phyloP scores from a whole-genome alignment of 352 stramenopile species.

The Phytophthora hybrid region DNA sequence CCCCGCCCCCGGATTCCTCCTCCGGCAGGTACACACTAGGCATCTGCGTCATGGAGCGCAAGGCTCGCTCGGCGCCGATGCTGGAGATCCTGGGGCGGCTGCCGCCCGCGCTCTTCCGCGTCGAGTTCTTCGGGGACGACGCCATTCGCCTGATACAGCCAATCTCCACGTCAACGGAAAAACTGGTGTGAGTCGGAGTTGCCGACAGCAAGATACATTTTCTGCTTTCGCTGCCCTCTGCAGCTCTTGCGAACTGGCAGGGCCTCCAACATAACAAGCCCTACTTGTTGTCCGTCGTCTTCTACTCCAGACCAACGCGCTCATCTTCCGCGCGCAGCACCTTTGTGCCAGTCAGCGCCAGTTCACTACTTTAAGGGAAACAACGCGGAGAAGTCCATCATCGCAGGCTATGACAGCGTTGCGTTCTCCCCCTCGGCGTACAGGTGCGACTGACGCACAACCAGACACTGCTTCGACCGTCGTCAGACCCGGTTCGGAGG shows the following conservation, averaged over 20 bases:
- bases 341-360: conserved; percentile 85
- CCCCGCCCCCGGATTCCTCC: conserved; percentile 33
- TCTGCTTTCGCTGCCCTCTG: too few relatives aligned
- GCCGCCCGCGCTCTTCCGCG: conserved; percentile 90
- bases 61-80: conserved; percentile 96
- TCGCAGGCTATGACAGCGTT: conserved; percentile 76
- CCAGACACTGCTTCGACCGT: conserved; percentile 81
- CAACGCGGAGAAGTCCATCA: conserved; percentile 74
- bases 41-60: conserved; percentile 99
- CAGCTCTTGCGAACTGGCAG: too few relatives aligned
- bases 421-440: conserved; percentile 91
- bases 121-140: conserved; percentile 98
- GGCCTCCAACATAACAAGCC: too few relatives aligned
- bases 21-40: conserved; percentile 71
- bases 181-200: too few relatives aligned
- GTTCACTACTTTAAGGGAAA: conserved; percentile 82
- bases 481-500: conserved; percentile 94
- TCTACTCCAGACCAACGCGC: conserved; percentile 41
- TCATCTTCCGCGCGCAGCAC: conserved; percentile 59
- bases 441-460: conserved; percentile 95
- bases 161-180: too few relatives aligned
- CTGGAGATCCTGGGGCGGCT: conserved; percentile 95
- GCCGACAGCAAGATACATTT: too few relatives aligned
- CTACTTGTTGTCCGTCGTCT: conserved; percentile 46
- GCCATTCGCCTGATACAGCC: too few relatives aligned